Evolutionary conservation across 805 yeast species (phyloP), one percentile per base, ranked within the genome.

Genomic region (Metschnikowia arizonensis): DNA sequence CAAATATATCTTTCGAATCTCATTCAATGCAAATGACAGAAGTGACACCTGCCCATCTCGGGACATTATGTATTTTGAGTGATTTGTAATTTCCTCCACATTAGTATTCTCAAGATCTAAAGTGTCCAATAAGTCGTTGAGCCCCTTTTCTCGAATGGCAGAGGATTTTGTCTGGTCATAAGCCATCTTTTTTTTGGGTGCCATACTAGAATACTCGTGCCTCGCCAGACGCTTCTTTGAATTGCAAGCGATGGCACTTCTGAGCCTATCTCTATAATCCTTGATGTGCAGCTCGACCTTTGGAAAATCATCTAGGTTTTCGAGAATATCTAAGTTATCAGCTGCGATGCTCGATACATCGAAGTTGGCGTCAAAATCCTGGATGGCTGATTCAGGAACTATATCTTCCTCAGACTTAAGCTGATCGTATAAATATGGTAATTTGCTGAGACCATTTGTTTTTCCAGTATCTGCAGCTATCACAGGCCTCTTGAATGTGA

Each of bases 401-500:
- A 40, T 42, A 5, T 40, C 36, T 12, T 41, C 44, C 3, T 30
- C 34, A 5, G 54, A 49, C 23, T 41, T 50, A 2, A 59, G 26
- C 10, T 18, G 37, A 14, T 42, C 39, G 38, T 56, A 56, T 12
- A 60, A 40, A 7, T 50, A 49, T 15, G 55, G 50, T 2, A 58
- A 30, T 11, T 42, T 38, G 4, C 47, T 39, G 15, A 36, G 33
- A 18, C 23, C 18, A 10, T 38, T 40, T 2, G 37, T 23, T 8
- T 38, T 33, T 4, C 40, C 42, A 18, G 35, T 28, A 8, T 42
- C 40, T 2, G 48, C 50, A 9, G 56, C 40, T 4, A 53, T 45
- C 8, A 44, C 52, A 5, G 72, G 71, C 40, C 64, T 64, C 36
- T 64, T 65, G 55, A 74, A 74, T n/a, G 48, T 29, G 8, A 67